Evolutionary conservation across 768 basidiomycete species (phyloP).

Genomic region (Tephrocybe sp.): DNA sequence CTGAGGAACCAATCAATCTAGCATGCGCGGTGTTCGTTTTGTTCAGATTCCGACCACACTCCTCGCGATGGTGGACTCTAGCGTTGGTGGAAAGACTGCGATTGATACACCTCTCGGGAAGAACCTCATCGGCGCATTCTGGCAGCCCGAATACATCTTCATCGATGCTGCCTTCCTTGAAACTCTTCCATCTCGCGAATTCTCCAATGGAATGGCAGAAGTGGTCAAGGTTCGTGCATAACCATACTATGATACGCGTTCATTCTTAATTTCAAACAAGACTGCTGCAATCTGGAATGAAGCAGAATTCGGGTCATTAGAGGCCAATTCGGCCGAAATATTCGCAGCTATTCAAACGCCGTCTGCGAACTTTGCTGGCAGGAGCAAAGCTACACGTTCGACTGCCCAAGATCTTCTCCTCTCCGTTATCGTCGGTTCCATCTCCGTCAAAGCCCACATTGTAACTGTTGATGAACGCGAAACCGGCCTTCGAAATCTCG

Average conservation of each 20-base stretch:
- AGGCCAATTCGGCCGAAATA: slow-evolving; percentile 82
- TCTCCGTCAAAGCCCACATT: slow-evolving; percentile 94
- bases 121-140: slow-evolving; percentile 97
- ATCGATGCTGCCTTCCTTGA: slow-evolving; percentile 96
- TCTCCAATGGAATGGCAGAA: slow-evolving; percentile 99
- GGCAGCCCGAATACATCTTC: slow-evolving; percentile 97
- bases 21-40: slow-evolving; percentile 96
- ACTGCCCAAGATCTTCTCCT: slow-evolving; percentile 81
- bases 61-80: slow-evolving; percentile 98
- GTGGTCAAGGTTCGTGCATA: slow-evolving; percentile 77
- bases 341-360: slow-evolving; percentile 80
- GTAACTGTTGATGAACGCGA: slow-evolving; percentile 97
- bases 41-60: slow-evolving; percentile 96
- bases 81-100: slow-evolving; percentile 98
- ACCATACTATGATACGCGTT: neutral
- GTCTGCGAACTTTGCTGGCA: slow-evolving; percentile 53
- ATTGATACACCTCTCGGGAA: slow-evolving; percentile 98
- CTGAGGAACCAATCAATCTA: slow-evolving; percentile 26
- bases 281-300: slow-evolving; percentile 99
- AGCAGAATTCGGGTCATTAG: slow-evolving; percentile 81
- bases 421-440: slow-evolving; percentile 88
- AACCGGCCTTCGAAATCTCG: slow-evolving; percentile 94
- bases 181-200: slow-evolving; percentile 87
- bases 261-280: slow-evolving; percentile 34
- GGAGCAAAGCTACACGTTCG: slow-evolving; percentile 64